Conservation (phyloP, 176 grass and related monocot genomes). For the Eleusine coracana region DNA sequence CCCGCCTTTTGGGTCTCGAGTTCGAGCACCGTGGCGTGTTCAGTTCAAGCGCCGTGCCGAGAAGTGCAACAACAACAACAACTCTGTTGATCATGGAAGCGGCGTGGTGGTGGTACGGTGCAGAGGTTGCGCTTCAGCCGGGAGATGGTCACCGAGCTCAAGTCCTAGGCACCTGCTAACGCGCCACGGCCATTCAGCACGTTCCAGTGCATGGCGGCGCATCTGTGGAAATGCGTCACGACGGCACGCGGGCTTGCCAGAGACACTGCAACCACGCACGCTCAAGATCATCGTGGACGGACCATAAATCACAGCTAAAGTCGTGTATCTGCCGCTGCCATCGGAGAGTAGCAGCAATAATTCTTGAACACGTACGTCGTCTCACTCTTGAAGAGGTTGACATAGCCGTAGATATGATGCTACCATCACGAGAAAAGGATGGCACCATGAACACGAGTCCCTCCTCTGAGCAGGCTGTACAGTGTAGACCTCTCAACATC, state of each 20-base stretch:
- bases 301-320: not conserved
- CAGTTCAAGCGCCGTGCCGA: not conserved
- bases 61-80: not conserved
- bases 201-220: constrained; percentile 1
- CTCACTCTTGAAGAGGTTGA: no score
- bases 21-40: constrained; percentile 16
- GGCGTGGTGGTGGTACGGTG: not conserved
- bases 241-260: not conserved
- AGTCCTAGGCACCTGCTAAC: not conserved
- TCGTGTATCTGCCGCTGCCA: no score
- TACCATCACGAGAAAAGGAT: no score
- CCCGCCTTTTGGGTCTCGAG: not conserved
- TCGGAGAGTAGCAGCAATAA: no score
- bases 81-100: not conserved
- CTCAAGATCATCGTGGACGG: constrained; percentile 17
- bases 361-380: no score
- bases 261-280: not conserved
- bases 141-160: constrained; percentile 1
- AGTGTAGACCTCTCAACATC: no score
- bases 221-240: constrained; percentile 17
- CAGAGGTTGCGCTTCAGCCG: not conserved
- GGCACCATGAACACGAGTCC: no score
- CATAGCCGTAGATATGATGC: no score
- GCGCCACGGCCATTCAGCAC: not conserved
- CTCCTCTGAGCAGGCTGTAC: no score